These are phyloP conservation scores for Fusarium verrucosum DNA, from an alignment of 2,329 filamentous ascomycete species.

Conservation along the genomic window DNA sequence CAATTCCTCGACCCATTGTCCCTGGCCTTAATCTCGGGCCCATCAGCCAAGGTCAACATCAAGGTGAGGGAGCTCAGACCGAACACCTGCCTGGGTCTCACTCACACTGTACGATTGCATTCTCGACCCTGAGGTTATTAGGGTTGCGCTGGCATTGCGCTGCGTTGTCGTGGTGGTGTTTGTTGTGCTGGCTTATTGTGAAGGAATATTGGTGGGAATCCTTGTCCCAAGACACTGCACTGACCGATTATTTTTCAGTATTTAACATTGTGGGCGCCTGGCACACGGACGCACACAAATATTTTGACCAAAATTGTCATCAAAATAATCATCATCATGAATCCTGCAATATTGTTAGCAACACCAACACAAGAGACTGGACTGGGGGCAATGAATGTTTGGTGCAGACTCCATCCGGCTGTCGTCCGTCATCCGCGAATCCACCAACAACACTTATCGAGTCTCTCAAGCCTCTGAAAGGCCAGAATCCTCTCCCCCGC, in stretches of 20 bases:
- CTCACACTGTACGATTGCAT: constrained; percentile 39
- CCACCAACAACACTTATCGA: constrained; percentile 31
- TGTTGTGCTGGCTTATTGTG: constrained; percentile 17
- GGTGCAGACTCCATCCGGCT: constrained; percentile 37
- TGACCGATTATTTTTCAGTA: constrained; percentile 17
- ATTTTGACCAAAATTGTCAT: constrained; percentile 24
- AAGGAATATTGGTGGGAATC: constrained; percentile 21
- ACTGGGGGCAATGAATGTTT: constrained; percentile 32
- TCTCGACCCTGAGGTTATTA: constrained; percentile 14
- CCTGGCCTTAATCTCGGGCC: constrained; percentile 44
- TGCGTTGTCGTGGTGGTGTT: constrained; percentile 27
- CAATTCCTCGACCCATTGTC: constrained; percentile 37
- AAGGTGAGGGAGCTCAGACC: constrained; percentile 45
- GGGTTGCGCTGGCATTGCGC: constrained; percentile 29
- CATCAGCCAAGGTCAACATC: constrained; percentile 15
- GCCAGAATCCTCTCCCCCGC: constrained; percentile 38
- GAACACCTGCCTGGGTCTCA: constrained; percentile 34
- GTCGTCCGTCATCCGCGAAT: constrained; percentile 38
- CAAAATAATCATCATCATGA: constrained; percentile 22
- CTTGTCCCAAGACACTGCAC: constrained; percentile 26
- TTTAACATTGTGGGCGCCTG: constrained; percentile 33
- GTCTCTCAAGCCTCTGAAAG: constrained; percentile 27
- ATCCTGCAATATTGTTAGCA: constrained; percentile 29
- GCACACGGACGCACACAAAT: constrained; percentile 23
- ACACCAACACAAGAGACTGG: constrained; percentile 23